A percentile compares a stretch with the other conserved stretches of the same genome.
Conservation (phyloP, 192 early-diverging fungal genomes). For the Tieghemiomyces parasiticus region DNA sequence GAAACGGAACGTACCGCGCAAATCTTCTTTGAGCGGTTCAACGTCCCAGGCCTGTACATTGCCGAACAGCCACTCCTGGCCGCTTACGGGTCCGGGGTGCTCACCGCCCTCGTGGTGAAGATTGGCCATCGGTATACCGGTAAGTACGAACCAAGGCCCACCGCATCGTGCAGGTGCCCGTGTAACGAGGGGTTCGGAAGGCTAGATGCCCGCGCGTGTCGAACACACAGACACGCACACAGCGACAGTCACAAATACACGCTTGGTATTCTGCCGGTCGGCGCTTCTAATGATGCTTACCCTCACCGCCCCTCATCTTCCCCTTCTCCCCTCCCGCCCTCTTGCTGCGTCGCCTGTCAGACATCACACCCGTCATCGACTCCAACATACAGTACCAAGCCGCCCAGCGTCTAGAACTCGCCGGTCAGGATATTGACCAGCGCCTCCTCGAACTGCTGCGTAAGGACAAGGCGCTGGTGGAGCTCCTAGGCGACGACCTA, state of each 20-base stretch:
- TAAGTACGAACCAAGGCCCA: constrained; percentile 15
- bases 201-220: not conserved
- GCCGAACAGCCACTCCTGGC: constrained; percentile 72
- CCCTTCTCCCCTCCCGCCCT: not conserved
- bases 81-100: constrained; percentile 58
- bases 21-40: constrained; percentile 86
- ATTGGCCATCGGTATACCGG: constrained; percentile 77
- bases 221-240: too few species aligned
- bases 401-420: constrained; percentile 44
- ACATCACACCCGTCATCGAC: constrained; percentile 70
- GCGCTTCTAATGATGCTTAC: too few species aligned
- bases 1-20: constrained; percentile 69
- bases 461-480: constrained; percentile 29
- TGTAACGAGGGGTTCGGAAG: not conserved
- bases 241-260: too few species aligned
- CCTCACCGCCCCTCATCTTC: not conserved
- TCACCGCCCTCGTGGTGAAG: constrained; percentile 77
- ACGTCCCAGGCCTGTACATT: constrained; percentile 67
- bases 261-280: too few species aligned
- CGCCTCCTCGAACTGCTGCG: constrained; percentile 44
- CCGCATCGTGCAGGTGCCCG: not conserved
- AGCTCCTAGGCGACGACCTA: constrained; percentile 30
- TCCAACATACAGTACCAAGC: constrained; percentile 43
- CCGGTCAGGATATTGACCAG: constrained; percentile 48
- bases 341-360: constrained; percentile 16